Percentiles rank a stretch among this genome's conserved stretches.
Conservation (phyloP, 148 eudicot genomes). For the Chenopodium suecicum region DNA sequence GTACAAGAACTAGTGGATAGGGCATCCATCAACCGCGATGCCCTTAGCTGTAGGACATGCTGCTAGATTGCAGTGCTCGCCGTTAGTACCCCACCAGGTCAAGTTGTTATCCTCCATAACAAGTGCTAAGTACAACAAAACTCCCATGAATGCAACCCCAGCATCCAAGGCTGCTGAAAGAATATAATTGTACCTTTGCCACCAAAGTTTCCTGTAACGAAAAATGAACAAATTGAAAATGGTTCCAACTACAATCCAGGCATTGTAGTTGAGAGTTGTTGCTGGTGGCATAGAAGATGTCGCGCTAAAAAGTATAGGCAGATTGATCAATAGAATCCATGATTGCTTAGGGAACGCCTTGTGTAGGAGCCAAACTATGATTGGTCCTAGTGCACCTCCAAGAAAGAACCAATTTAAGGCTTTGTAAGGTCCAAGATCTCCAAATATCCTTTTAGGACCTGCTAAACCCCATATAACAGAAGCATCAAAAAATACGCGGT, state of each 20-base stretch:
- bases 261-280: constrained; percentile 71
- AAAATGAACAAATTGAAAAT: constrained; percentile 78
- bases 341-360: constrained; percentile 74
- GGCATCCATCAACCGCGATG: background rate
- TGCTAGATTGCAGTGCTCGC: background rate
- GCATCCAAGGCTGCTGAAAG: constrained; percentile 95
- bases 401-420: constrained; percentile 94
- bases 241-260: constrained; percentile 79
- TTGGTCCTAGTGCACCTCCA: constrained; percentile 76
- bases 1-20: background rate
- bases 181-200: constrained; percentile 92
- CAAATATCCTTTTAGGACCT: constrained; percentile 89
- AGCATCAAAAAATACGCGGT: constrained; percentile 88
- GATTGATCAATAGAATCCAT: constrained; percentile 85
- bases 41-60: background rate
- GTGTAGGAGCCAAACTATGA: constrained; percentile 78
- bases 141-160: constrained; percentile 98
- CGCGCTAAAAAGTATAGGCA: constrained; percentile 89
- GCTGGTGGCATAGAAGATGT: constrained; percentile 88
- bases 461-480: constrained; percentile 96
- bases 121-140: constrained; percentile 63
- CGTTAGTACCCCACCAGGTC: background rate
- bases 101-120: constrained; percentile 19
- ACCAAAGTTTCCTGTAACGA: constrained; percentile 81
- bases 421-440: constrained; percentile 66